These are phyloP conservation scores for Trichoderma sp. DNA, from an alignment of 2,329 filamentous ascomycete species.

Conservation along the genomic window DNA sequence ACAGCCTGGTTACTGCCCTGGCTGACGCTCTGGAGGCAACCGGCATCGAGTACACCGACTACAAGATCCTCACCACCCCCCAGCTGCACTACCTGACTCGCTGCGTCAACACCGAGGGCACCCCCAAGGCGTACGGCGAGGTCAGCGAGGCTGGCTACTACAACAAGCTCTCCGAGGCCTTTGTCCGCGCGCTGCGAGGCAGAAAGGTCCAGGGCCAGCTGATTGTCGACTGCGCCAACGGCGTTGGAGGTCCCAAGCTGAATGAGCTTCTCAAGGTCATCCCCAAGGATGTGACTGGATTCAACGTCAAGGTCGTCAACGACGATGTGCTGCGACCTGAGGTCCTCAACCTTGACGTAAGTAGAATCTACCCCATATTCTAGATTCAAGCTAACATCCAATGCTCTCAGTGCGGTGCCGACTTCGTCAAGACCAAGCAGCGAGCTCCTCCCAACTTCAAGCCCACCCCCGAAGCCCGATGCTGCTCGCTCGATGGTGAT, in stretches of 20 bases:
- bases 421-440: slow-evolving; percentile 97
- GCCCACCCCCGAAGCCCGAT: slow-evolving; percentile 72
- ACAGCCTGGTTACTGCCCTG: slow-evolving; percentile 76
- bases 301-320: slow-evolving; percentile 87
- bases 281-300: slow-evolving; percentile 65
- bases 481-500: slow-evolving; percentile 91
- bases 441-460: slow-evolving; percentile 82
- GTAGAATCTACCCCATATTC: slow-evolving; percentile 27
- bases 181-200: slow-evolving; percentile 78
- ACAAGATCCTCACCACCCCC: slow-evolving; percentile 92
- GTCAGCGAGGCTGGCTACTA: slow-evolving; percentile 93
- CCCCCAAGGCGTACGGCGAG: slow-evolving; percentile 82
- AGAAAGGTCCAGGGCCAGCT: slow-evolving; percentile 73
- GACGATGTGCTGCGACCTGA: slow-evolving; percentile 91
- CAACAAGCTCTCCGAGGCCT: slow-evolving; percentile 83
- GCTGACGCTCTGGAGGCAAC: slow-evolving; percentile 77
- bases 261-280: slow-evolving; percentile 82
- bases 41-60: slow-evolving; percentile 75
- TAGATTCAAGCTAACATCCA: slow-evolving; percentile 4
- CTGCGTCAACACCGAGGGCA: slow-evolving; percentile 89
- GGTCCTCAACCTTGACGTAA: slow-evolving; percentile 82
- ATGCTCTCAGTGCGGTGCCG: slow-evolving; percentile 75
- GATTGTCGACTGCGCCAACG: slow-evolving; percentile 93
- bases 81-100: slow-evolving; percentile 96
- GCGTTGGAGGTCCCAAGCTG: slow-evolving; percentile 91